A percentile compares a stretch with the other conserved stretches of the same genome.
Evolutionary conservation across 129 eudicot genomes (phyloP).

Genomic region (Pittosporum tobira): DNA sequence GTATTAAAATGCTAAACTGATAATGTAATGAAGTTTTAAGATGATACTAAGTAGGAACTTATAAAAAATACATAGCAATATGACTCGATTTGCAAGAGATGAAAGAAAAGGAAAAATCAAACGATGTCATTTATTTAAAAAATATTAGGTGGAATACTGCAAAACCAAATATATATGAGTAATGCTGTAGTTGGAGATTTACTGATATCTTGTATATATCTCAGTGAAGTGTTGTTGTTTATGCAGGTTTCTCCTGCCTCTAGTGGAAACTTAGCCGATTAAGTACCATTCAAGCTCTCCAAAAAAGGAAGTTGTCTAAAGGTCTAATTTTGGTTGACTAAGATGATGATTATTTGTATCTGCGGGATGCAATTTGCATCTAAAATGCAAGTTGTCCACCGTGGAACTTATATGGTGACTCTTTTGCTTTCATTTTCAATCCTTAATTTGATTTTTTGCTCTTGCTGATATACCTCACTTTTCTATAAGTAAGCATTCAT

Average conservation of each 20-base stretch:
- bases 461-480: constrained; percentile 7
- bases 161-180: not conserved
- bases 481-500: constrained; percentile 45
- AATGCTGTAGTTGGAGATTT: not conserved
- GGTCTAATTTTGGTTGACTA: constrained; percentile 31
- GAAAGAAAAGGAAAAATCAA: too few relatives aligned
- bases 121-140: too few relatives aligned
- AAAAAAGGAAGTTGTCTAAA: constrained; percentile 33
- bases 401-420: constrained; percentile 5
- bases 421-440: constrained; percentile 7
- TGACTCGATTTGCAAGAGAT: too few relatives aligned
- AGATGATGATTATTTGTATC: not conserved
- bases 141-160: not conserved
- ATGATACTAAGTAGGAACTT: too few relatives aligned
- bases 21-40: too few relatives aligned
- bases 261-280: constrained; percentile 43
- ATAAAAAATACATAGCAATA: too few relatives aligned
- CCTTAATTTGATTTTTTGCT: constrained; percentile 1
- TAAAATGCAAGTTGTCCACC: constrained; percentile 1
- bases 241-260: constrained; percentile 58
- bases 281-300: constrained; percentile 43
- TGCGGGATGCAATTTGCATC: constrained; percentile 4
- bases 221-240: not conserved
- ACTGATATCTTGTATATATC: not conserved
- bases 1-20: too few relatives aligned